Conservation (phyloP, 306 rosid genomes). For the Prunus salicina region DNA sequence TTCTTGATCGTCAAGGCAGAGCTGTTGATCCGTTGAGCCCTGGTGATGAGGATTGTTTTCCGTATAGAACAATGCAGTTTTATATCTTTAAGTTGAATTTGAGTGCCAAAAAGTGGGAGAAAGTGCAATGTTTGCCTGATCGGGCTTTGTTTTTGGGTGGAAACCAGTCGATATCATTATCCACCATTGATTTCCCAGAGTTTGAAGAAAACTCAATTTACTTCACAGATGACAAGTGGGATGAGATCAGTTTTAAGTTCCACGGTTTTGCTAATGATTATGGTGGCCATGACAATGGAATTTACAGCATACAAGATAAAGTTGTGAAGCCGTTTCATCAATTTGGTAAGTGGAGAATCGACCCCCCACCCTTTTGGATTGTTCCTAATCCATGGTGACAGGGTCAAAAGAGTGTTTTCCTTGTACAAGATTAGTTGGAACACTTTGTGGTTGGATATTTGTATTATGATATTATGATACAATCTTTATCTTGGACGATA, state of each 20-base stretch:
- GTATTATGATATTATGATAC: too few relatives aligned
- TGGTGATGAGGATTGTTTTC: neutral
- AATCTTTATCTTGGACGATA: too few relatives aligned
- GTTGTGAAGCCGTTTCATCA: neutral
- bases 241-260: neutral
- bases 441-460: neutral
- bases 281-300: conserved; percentile 14
- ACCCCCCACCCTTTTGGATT: conserved; percentile 16
- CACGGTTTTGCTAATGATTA: neutral
- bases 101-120: neutral
- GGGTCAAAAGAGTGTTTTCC: too few relatives aligned
- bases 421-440: neutral
- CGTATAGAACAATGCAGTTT: neutral
- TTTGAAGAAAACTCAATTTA: conserved; percentile 10
- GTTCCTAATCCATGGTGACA: neutral
- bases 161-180: neutral
- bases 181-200: neutral
- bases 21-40: neutral
- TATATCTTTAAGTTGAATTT: conserved; percentile 3
- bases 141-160: conserved; percentile 3
- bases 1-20: neutral
- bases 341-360: neutral
- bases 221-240: conserved; percentile 17
- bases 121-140: conserved; percentile 1
- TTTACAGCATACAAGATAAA: conserved; percentile 6